These are phyloP conservation scores for Chalciporus chontae DNA, from an alignment of 768 basidiomycete genomes.

Conservation along the genomic window DNA sequence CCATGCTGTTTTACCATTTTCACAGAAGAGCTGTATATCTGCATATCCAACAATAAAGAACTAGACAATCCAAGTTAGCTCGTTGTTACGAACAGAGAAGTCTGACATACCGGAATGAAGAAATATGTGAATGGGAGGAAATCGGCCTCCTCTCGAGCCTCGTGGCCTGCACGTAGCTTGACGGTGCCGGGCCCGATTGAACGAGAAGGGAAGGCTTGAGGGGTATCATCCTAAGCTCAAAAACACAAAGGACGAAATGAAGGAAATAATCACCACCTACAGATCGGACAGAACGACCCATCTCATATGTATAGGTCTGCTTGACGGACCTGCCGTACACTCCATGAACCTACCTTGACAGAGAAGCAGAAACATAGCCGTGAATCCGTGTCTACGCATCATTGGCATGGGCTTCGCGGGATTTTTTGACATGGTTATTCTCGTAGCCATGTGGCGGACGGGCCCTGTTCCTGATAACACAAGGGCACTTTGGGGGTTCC, in stretches of 20 bases:
- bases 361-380: slow-evolving; percentile 6
- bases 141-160: slow-evolving; percentile 12
- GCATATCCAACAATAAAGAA: slow-evolving; percentile 55
- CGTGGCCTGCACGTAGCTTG: slow-evolving; percentile 34
- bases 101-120: slow-evolving; percentile 45
- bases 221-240: slow-evolving; percentile 16
- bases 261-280: not conserved
- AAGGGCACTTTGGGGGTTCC: too few species aligned
- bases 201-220: slow-evolving; percentile 18
- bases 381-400: slow-evolving; percentile 2
- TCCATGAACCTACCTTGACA: slow-evolving; percentile 18
- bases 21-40: slow-evolving; percentile 59
- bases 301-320: slow-evolving; percentile 16
- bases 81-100: not conserved
- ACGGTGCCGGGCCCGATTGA: slow-evolving; percentile 18
- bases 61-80: slow-evolving; percentile 28
- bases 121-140: slow-evolving; percentile 40
- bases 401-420: not conserved
- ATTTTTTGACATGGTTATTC: slow-evolving; percentile 1
- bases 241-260: not conserved
- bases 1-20: slow-evolving; percentile 38
- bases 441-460: slow-evolving; percentile 11
- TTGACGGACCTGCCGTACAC: slow-evolving; percentile 23
- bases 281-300: not conserved
- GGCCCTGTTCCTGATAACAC: too few species aligned